phyloP scores from a whole-genome alignment of 169 alveolate species.

The Plasmodium gaboni region DNA sequence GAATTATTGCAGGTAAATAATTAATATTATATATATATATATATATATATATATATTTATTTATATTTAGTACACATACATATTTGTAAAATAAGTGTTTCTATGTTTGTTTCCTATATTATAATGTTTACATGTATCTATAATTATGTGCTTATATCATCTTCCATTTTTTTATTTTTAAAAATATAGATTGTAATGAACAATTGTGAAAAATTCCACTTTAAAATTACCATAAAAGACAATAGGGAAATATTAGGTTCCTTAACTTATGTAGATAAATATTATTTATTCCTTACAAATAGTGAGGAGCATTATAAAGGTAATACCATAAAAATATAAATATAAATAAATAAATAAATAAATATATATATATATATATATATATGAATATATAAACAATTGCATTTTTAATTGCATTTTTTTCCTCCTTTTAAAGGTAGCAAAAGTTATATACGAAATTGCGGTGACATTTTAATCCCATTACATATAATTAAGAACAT shows the following conservation, averaged over 20 bases:
- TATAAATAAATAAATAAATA: background rate
- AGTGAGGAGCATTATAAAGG: constrained; percentile 71
- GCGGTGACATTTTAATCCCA: constrained; percentile 47
- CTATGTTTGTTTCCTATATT: too few relatives aligned
- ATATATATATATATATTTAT: background rate
- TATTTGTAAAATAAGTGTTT: constrained; percentile 1
- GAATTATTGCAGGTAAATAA: constrained; percentile 26
- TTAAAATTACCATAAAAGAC: constrained; percentile 58
- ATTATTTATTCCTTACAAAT: constrained; percentile 37
- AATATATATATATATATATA: background rate
- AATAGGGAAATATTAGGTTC: constrained; percentile 61
- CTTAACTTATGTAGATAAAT: constrained; percentile 47
- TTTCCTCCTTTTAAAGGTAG: constrained; percentile 31
- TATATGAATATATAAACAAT: background rate
- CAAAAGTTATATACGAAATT: constrained; percentile 21
- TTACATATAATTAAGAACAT: constrained; percentile 29
- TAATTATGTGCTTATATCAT: too few relatives aligned
- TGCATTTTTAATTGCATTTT: background rate
- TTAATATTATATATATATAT: background rate
- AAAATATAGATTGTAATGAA: constrained; percentile 32
- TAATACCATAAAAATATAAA: background rate
- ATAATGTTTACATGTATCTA: too few relatives aligned
- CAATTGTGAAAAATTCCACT: constrained; percentile 12
- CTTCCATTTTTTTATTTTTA: constrained; percentile 6
- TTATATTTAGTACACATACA: background rate